Evolutionary conservation across 257 asterid genomes (phyloP).

Genomic region (Apocynum venetum): DNA sequence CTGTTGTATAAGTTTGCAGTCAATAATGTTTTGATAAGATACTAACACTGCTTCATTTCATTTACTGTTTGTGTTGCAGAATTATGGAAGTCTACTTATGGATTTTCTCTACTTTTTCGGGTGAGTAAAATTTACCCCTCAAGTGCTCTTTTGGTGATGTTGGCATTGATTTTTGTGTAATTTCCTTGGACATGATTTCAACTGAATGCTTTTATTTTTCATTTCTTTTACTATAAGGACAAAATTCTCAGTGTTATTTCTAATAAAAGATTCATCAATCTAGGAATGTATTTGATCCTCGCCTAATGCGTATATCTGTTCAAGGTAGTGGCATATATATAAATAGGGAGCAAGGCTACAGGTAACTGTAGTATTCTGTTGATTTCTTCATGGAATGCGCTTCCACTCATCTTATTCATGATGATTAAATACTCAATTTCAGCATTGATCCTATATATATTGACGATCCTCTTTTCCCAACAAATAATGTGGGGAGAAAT

Average conservation of each 20-base stretch:
- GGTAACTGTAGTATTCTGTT: constrained; percentile 36
- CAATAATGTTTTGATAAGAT: background rate
- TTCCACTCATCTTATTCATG: background rate
- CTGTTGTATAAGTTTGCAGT: background rate
- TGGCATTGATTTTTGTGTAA: background rate
- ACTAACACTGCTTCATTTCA: constrained; percentile 6
- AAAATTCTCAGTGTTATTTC: constrained; percentile 19
- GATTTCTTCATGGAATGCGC: constrained; percentile 2
- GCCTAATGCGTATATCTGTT: constrained; percentile 91
- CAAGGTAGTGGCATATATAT: constrained; percentile 94
- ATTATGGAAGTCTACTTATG: constrained; percentile 92
- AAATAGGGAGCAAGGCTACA: constrained; percentile 87
- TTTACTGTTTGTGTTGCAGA: constrained; percentile 36
- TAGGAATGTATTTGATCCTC: constrained; percentile 98
- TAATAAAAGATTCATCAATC: constrained; percentile 25
- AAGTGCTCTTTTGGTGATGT: background rate
- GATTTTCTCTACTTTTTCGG: constrained; percentile 97
- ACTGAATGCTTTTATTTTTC: background rate
- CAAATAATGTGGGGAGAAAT: constrained; percentile 96
- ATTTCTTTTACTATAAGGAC: constrained; percentile 1
- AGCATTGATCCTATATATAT: constrained; percentile 95
- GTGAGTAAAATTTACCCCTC: constrained; percentile 42
- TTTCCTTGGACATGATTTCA: background rate
- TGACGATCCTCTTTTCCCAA: constrained; percentile 85
- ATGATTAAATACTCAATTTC: constrained; percentile 23